Base-by-base conservation (phyloP, 2,329 filamentous ascomycete species). In the Periconia sp. region DNA sequence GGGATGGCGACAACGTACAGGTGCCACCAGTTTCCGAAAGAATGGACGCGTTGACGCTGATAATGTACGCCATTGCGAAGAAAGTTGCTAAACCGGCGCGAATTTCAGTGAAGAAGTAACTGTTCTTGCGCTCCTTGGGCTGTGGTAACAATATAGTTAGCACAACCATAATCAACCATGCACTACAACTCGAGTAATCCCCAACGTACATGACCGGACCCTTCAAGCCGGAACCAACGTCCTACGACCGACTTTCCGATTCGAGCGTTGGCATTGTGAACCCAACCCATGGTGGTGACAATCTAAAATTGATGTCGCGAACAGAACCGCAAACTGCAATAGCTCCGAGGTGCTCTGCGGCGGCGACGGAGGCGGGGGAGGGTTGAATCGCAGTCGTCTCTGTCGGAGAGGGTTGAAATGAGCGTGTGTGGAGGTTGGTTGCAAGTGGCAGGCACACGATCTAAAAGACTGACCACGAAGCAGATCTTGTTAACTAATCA, bases 41-140 rank as follows among this genome's bases (percentile, higher is more conserved):
- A 45, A 96, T 87, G 18, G 84, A 84, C 41, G 70, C 66, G 83
- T 94, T 78, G 54, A 81, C 77, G 62, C 83, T 83, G 70, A 90
- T 89, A 75, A 92, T 91, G 58, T 73, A 74, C 52, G 70, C 71
- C 71, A 74, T 75, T 49, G 76, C 76, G 58, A 79, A 78, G 69
- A 79, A 78, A 2, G 89, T 92, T 23, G 90, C 90, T 37, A 95
- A 76, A 45, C 91, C 91, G 54, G 89, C 91, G 57, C 91, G 87
- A 50, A 95, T 79, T 76, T 96, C 91, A 46, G 91, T 95, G 65
- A 90, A 85, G 78, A 95, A 95, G 63, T 82, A 81, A 31, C 90
- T 88, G 19, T 87, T 87, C 69, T 90, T 88, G 49, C 90, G 85
- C 72, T 90, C 87, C 63, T 80, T 83, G 59, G 81, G 83, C 87